Evolutionary conservation across 495 filamentous ascomycete species (phyloP), one percentile per base, ranked within the genome.

Genomic region (Sabuloglossum arenarium): DNA sequence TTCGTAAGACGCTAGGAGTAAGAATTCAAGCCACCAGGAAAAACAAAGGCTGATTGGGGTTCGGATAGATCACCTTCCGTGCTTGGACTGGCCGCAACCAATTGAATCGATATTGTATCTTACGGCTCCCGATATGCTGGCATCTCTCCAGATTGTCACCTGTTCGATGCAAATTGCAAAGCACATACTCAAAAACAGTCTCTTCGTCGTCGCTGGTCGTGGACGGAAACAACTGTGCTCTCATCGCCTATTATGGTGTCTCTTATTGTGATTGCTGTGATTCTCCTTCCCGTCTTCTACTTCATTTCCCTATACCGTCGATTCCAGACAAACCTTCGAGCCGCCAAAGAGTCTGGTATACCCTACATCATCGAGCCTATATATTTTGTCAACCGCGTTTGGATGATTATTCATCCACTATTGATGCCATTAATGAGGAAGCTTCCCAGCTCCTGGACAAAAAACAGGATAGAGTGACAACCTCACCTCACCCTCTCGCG

Each of bases 391-490:
- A 71, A 70, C 55, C 58, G 65, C n/a, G 23, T 69, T 21, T 80
- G 76, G 71, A 68, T 79, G 37, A 61, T 74, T 37, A 73, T 72
- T 0, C 64, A 70, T 50, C 50, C 43, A 30, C 21, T 80, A 6
- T 77, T 67, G 69, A 52, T 77, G 5, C 75, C 75, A 4, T 24
- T 77, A 16, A 65, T 80, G 45, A 61, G 66, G 55, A 61, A 63
- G 31, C 66, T 80, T 1, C 77, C 75, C 12, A 61, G 62, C 30
- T 62, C 66, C 25, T 73, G 64, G 62, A 74, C 69, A 61, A 59
- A 72, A 50, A 53, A 66, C 23, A 73, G 71, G 66, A 53, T 78
- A 53, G 64, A 73, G 72, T 79, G 64, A 39, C 30, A 39, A n/a
- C 23, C 19, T 12, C n/a, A 21, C 12, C 28, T 37, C 19, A 54